Evolutionary conservation across 805 yeast species (phyloP), one percentile per base, ranked within the genome.

Genomic region (Wickerhamomyces bisporus): DNA sequence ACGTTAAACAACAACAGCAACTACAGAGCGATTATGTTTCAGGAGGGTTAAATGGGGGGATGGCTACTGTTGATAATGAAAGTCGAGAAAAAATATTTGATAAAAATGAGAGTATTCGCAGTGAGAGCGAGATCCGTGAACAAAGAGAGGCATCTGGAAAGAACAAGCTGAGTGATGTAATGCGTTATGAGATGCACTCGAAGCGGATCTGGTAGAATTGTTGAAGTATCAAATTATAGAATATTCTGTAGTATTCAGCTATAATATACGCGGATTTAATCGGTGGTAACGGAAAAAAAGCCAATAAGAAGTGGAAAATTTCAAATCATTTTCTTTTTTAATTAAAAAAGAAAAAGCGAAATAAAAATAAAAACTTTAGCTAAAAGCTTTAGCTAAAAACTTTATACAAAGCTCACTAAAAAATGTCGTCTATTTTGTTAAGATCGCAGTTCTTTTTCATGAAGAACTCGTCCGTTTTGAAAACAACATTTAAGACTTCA

Each of bases 121-220:
- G 34, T 50, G 2, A 63, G 68, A 5, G 50, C 56, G 5, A 55
- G 49, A 25, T 18, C 45, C 24, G 14, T 52, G 47, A 26, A 61
- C 59, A 16, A 36, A 38, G 19, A 51, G 68, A 23, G 38, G 29
- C 6, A 41, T 36, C 23, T 57, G 29, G 38, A 3, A 57, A 50
- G 32, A 56, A 58, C 21, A 70, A 74, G 3, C 60, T 83, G 36
- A 65, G 64, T 10, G 59, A 62, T 3, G 86, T 83, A 0, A 65
- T 71, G 35, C 52, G 93, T 23, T 83, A 79, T 59, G 73, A 80
- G 45, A 84, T 83, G 91, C 72, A 77, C 1, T 79, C 87, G n/a
- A 83, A 83, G 52, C 58, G 78, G 39, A 83, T 83, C 15, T 83
- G 89, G 87, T 81, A 49, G n/a, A 26, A 30, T n/a, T 5, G 6